Evolutionary conservation across 1,284 basidiomycete species (phyloP), one percentile per base, ranked within the genome.

Genomic region (Rhodotorula sp.): DNA sequence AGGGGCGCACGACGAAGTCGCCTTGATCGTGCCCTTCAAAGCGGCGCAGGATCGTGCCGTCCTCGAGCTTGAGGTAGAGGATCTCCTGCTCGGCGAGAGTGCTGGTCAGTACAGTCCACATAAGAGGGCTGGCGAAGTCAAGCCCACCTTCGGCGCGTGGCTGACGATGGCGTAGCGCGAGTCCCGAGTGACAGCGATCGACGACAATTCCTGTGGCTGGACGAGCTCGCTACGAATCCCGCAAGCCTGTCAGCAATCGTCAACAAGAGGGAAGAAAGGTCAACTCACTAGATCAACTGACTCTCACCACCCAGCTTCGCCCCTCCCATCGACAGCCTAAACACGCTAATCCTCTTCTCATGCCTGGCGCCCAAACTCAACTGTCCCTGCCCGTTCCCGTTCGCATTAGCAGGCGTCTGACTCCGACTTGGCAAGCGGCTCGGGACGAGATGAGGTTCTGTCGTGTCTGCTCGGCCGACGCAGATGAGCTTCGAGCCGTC

Each of bases 121-220:
- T 1, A 24, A 24, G 2, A 2, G 7, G 13, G 7, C 52, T 24
- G 49, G 27, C 64, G 20, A 5, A 2, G 36, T 22, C 17, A 57
- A 73, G 83, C 89, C 84, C 79, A 92, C 91, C 80, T 92, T 87
- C 19, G 91, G 90, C 51, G 90, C 85, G 78, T 91, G 90, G 79
- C 90, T 95, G 76, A 98, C 86, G 61, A 99, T 83, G 4, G 90
- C 91, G 77, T 88, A 92, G 72, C 87, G 88, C 22, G 92, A 95
- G 80, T 98, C 90, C 61, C 86, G 84, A 22, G 94, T 93, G 62
- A 96, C 85, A 80, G 89, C 89, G 76, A 98, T 88, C 78, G 91
- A 92, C 48, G 92, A 93, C 60, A 93, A 83, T 79, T 94, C 90
- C 61, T 89, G 76, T 11, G 68, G 68, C 44, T 76, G 74, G 4